Conservation (phyloP, 306 rosid genomes). For the Styphnolobium japonicum region DNA sequence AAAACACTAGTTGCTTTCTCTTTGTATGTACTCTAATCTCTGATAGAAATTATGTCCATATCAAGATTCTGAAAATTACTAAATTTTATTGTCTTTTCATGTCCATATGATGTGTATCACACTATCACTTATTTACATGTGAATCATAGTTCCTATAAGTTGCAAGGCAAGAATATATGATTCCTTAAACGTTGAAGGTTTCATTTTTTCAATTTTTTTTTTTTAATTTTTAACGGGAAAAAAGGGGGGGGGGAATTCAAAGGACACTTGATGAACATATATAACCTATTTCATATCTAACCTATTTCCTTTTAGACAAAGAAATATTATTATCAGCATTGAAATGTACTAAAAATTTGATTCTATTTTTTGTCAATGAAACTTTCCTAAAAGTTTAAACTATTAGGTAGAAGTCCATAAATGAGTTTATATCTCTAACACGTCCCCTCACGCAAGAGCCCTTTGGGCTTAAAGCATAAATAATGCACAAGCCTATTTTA, state of each 20-base stretch:
- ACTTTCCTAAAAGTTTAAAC: no score
- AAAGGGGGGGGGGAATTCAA: no score
- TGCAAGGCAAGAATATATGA: background rate
- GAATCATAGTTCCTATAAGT: background rate
- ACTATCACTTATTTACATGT: background rate
- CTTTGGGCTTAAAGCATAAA: no score
- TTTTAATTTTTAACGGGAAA: background rate
- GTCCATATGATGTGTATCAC: background rate
- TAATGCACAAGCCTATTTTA: no score
- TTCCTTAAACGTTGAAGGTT: background rate
- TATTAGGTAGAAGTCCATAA: no score
- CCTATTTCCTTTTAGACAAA: no score
- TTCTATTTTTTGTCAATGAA: no score
- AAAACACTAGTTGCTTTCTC: background rate
- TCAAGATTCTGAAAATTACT: background rate
- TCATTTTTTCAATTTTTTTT: background rate
- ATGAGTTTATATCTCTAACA: no score
- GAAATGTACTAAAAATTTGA: no score
- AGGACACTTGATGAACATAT: no score
- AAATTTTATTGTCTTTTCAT: background rate
- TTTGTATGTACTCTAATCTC: background rate
- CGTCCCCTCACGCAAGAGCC: no score
- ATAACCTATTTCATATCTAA: no score
- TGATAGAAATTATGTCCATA: background rate
- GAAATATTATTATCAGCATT: background rate